Conservation (phyloP, 2,329 filamentous ascomycete genomes). For the Penicillium sp. region DNA sequence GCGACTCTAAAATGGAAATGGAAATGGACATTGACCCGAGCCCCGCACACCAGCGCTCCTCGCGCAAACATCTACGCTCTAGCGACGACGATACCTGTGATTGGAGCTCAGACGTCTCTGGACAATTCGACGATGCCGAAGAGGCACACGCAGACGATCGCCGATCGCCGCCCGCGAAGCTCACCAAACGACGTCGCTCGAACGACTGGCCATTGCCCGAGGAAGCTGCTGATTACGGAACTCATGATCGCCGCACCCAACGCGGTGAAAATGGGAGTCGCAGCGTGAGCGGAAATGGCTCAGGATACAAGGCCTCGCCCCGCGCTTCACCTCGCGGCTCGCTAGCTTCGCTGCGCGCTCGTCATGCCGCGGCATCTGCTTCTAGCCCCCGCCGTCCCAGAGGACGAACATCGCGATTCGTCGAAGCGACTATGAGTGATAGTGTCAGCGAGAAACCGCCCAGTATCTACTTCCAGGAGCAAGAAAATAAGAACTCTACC, state of each 20-base stretch:
- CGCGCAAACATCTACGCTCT: conserved; percentile 34
- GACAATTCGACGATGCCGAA: conserved; percentile 39
- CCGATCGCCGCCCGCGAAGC: conserved; percentile 30
- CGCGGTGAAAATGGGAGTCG: conserved; percentile 13
- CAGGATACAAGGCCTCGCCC: conserved; percentile 15
- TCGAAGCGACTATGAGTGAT: conserved; percentile 85
- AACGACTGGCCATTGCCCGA: conserved; percentile 47
- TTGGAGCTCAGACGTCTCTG: conserved; percentile 35
- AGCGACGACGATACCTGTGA: conserved; percentile 23
- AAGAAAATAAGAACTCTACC: conserved; percentile 28
- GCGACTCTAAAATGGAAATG: conserved; percentile 3
- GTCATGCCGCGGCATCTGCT: conserved; percentile 17
- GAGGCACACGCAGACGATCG: conserved; percentile 27
- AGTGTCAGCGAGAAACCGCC: conserved; percentile 71
- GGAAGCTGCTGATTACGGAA: conserved; percentile 23
- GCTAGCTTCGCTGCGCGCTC: conserved; percentile 19
- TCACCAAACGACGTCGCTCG: conserved; percentile 45
- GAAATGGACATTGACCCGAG: conserved; percentile 19
- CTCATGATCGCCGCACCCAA: conserved; percentile 7
- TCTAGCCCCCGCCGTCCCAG: conserved; percentile 34
- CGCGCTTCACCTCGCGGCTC: conserved; percentile 23
- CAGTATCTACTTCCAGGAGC: conserved; percentile 58
- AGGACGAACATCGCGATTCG: conserved; percentile 63
- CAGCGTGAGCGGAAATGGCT: background rate
- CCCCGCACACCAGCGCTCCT: conserved; percentile 21